phyloP scores from a whole-genome alignment of 192 early-diverging fungal genomes.

The Pilaira anomala region DNA sequence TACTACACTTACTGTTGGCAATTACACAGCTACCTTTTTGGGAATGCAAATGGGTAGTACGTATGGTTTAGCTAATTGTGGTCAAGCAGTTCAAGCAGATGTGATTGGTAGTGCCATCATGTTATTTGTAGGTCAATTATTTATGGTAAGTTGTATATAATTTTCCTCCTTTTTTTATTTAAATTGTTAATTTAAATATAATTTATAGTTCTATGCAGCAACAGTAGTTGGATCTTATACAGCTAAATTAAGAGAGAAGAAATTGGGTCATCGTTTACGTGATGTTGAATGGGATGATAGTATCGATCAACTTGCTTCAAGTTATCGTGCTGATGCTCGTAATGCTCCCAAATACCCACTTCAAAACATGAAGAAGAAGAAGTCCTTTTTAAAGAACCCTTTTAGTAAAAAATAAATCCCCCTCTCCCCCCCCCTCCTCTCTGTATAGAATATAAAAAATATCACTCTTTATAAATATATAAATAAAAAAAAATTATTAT shows the following conservation, averaged over 20 bases:
- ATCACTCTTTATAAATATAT: no score
- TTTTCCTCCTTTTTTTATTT: not conserved
- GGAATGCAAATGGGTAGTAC: constrained; percentile 31
- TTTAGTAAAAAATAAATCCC: constrained; percentile 10
- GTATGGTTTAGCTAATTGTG: constrained; percentile 33
- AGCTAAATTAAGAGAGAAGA: constrained; percentile 22
- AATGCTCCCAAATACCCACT: constrained; percentile 33
- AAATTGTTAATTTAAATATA: not conserved
- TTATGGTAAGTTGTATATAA: constrained; percentile 21
- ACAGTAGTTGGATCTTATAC: constrained; percentile 24
- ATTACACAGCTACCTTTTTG: constrained; percentile 24
- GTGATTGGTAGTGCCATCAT: constrained; percentile 27
- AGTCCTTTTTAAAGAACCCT: constrained; percentile 1
- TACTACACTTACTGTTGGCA: constrained; percentile 7
- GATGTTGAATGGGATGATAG: constrained; percentile 34
- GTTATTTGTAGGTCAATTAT: constrained; percentile 27
- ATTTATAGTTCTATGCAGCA: constrained; percentile 35
- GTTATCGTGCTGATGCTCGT: constrained; percentile 23
- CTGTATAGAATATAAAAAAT: not conserved
- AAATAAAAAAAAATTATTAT: no score
- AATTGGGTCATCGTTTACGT: constrained; percentile 32
- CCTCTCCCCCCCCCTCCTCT: not conserved
- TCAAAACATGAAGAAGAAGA: constrained; percentile 13
- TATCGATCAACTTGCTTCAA: constrained; percentile 16
- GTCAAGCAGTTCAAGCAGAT: constrained; percentile 32